Percentiles rank a stretch among this genome's conserved stretches.
These are phyloP conservation scores for Periconia macrospinosa DNA, from an alignment of 2,329 filamentous ascomycete species.

Conservation along the genomic window DNA sequence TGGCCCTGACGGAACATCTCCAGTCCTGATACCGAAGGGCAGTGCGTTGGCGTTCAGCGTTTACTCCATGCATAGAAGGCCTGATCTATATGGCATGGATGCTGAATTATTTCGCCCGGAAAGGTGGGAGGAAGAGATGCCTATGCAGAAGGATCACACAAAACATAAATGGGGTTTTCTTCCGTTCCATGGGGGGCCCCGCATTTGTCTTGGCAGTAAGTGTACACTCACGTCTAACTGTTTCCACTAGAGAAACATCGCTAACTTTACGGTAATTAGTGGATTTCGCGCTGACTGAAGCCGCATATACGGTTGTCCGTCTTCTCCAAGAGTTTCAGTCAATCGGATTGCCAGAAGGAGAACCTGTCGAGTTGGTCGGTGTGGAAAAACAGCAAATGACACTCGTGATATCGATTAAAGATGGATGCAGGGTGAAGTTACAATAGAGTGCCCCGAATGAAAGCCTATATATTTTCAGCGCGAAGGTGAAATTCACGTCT, in stretches of 20 bases:
- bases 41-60: conserved; percentile 19
- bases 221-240: background rate
- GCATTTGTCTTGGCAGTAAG: conserved; percentile 22
- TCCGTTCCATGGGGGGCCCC: conserved; percentile 23
- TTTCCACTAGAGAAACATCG: background rate
- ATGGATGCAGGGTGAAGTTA: conserved; percentile 23
- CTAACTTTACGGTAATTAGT: conserved; percentile 10
- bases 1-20: conserved; percentile 23
- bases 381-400: conserved; percentile 24
- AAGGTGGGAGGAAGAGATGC: conserved; percentile 22
- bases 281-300: conserved; percentile 24
- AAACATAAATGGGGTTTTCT: conserved; percentile 24
- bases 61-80: conserved; percentile 21
- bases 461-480: background rate
- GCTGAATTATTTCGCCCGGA: conserved; percentile 17
- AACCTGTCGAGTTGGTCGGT: conserved; percentile 14
- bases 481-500: background rate
- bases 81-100: conserved; percentile 21
- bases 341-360: conserved; percentile 16
- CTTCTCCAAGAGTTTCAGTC: conserved; percentile 22
- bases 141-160: conserved; percentile 13
- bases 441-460: conserved; percentile 1
- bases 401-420: conserved; percentile 23
- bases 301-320: conserved; percentile 17
- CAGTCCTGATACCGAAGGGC: conserved; percentile 32